Conservation (phyloP, 169 alveolate genomes). For the Eimeria brunetti region DNA sequence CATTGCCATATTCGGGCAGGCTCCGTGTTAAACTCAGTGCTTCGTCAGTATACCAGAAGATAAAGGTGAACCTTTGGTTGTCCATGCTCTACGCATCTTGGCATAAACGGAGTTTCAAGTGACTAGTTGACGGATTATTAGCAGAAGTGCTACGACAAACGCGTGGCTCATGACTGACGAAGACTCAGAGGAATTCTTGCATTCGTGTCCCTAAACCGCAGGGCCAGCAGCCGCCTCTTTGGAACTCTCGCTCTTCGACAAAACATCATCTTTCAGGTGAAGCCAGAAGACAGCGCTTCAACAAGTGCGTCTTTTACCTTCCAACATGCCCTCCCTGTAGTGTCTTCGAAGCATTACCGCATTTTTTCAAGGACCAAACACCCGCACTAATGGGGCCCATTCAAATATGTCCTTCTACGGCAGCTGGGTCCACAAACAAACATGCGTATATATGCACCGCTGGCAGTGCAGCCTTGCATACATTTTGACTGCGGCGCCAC, state of each 20-base stretch:
- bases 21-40: not conserved
- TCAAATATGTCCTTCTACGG: not conserved
- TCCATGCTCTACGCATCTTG: not conserved
- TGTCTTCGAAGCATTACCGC: not conserved
- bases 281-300: not conserved
- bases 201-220: not conserved
- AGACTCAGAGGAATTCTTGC: not conserved
- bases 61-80: not conserved
- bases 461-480: not conserved
- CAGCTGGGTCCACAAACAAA: not conserved
- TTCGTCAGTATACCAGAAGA: not conserved
- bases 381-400: not conserved
- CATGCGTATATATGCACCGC: not conserved
- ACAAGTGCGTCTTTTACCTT: not conserved
- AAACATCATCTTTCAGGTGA: not conserved
- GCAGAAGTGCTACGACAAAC: not conserved
- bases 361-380: not conserved
- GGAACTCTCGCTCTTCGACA: conserved; percentile 6
- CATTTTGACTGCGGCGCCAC: not conserved
- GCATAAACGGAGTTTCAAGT: not conserved
- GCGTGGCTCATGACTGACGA: not conserved
- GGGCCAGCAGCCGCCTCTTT: not conserved
- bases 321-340: not conserved
- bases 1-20: not conserved
- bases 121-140: not conserved